Base-by-base conservation (phyloP, 1,284 basidiomycete species). In the Apiotrichum montevideense region DNA sequence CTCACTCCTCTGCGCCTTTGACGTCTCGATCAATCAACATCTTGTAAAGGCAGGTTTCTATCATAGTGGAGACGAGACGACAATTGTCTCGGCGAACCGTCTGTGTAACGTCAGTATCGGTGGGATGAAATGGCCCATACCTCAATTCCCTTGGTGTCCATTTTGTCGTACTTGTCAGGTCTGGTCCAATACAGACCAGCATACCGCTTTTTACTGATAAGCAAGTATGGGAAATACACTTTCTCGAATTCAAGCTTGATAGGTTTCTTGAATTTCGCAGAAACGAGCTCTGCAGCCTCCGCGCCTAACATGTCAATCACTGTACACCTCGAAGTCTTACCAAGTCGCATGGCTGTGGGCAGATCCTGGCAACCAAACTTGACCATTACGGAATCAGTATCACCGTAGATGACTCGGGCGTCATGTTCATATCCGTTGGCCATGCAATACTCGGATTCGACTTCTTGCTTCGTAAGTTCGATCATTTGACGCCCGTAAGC, bases 181-280 rank as follows among this genome's bases (percentile, higher is more conserved):
- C 84, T 85, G 1, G 93, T 97, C 94, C 94, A 97, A 70, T 98
- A 96, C 56, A 96, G 76, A 4, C 93, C 94, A 3, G 94, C 93
- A 75, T 98, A 98, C 37, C 94, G 85, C 77, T 98, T 98, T 78
- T 97, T 98, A 81, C 80, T 96, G 76, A 98, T 98, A 42, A 98
- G 84, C 52, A 98, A 77, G 72, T 97, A 98, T 3, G 93, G 93
- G 73, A 88, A 97, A 77, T 98, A 98, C 1, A 97, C 92, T 73
- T 98, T 97, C 73, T 98, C 93, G 77, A 98, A 98, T 74, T 97
- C 94, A 15, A 98, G 83, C 72, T 96, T 97, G 80, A 97, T 97
- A 0, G 94, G 93, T 68, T 87, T 87, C 67, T 92, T 79, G 75
- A 98, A 98, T 72, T 92, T 91, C 41, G 81, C 74, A 0, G 93